Evolutionary conservation across 139 green algal genomes (phyloP), one percentile per base, ranked within the genome.

Genomic region (Marvania coccoides): DNA sequence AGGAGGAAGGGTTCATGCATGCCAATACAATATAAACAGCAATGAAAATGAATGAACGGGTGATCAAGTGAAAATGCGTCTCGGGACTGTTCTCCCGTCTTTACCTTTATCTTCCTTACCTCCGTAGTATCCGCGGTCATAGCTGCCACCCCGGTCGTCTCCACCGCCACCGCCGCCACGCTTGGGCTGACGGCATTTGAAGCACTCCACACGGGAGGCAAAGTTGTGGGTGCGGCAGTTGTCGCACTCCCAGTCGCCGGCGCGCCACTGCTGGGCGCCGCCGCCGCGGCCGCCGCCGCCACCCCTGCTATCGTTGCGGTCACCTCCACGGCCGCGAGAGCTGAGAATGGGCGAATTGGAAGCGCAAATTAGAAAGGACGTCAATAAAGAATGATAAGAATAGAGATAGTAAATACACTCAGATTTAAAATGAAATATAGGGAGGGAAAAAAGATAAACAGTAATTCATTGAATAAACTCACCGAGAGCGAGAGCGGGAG

Each of bases 161-260:
- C 29, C 58, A 28, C 30, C 58, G 6, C 58, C 58, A 12, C 58
- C 58, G 31, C 58, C 29, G 19, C 58, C 34, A 12, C 6, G 29
- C 40, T 78, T 78, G 57, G 46, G 7, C 47, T 40, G 62, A 37
- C 66, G 37, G 42, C 74, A 81, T n/a, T 61, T 65, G 40, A 76
- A 81, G 74, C 74, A 81, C 15, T 36, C 47, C 55, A 53, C 37
- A 24, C 74, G 71, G 36, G 54, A 67, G 40, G 74, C 74, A 72
- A 81, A 81, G 48, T 80, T 80, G 63, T 81, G 74, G 37, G 63
- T 59, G 19, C 39, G 40, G 74, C 74, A 81, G 47, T 23, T 57
- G 31, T 24, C 30, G 63, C 74, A 81, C 6, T 64, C 57, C 74
- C 74, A 81, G 63, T 81, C 74, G 12, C 74, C 74, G 24, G 55